Evolutionary conservation across 495 filamentous ascomycete species (phyloP), one percentile per base, ranked within the genome.

Genomic region (Endocarpon pusillum): DNA sequence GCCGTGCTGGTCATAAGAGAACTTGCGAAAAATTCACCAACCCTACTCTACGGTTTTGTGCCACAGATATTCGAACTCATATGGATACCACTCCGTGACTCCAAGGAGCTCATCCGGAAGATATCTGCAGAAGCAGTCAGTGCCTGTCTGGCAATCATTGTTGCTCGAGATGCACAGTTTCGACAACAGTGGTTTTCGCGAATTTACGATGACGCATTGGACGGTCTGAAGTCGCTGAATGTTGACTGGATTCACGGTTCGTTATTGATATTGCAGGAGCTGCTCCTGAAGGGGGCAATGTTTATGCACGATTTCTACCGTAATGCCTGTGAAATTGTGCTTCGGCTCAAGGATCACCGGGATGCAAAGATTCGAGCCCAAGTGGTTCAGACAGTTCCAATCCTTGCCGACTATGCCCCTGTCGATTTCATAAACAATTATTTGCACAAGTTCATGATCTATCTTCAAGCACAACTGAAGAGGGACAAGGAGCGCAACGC

Each of bases 401-500:
- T 83, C 34, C 62, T 99, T n/a, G 89, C 89, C 25, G 80, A 71
- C 39, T 99, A 99, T 44, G 75, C 83, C 3, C 89, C 89, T 0
- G 62, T 71, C 34, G 81, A 92, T 21, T 99, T 99, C 49, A 73
- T 72, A 21, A 64, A 67, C 32, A 69, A 62, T 8, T 91, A 92
- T 46, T 67, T 99, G 3, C 85, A 94, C 54, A 77, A 81, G 46
- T 94, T 91, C 60, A 99, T 99, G 91, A 67, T 92, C 7, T 86
- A 93, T 45, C 70, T 99, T 6, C 85, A 92, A 45, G 72, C 73
- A 20, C 86, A 94, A 58, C 70, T 99, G n/a, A 93, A 94, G 58
- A 83, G 85, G 49, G 81, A 91, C 32, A 86, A 83, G 50, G 87
- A 96, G 40, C 67, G 87, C 11, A 89, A 89, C 49, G 69, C 83